Percentiles rank a stretch among this genome's conserved stretches.
These are phyloP conservation scores for Panicum miliaceum DNA, from an alignment of 176 grass and related monocot species.

Conservation along the genomic window DNA sequence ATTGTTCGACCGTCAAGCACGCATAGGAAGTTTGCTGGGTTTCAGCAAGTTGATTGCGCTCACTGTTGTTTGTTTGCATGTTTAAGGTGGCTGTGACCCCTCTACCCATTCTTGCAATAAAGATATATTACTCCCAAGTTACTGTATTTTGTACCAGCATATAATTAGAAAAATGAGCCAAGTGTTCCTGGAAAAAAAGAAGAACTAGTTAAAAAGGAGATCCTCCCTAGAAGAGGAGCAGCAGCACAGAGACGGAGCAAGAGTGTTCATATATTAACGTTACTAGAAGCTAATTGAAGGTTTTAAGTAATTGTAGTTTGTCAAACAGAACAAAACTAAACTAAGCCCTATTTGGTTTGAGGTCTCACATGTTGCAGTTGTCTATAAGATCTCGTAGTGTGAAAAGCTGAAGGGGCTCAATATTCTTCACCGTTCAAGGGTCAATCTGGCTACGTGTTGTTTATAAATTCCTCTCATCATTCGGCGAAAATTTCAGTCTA, in stretches of 20 bases:
- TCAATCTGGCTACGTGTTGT: neutral
- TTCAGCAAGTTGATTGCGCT: neutral
- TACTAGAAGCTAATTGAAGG: neutral
- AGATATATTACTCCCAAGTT: neutral
- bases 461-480: neutral
- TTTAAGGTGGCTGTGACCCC: neutral
- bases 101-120: neutral
- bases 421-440: constrained; percentile 12
- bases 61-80: neutral
- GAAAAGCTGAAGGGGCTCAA: neutral
- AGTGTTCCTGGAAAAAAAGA: neutral
- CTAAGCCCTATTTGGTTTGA: neutral
- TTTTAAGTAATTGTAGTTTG: neutral
- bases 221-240: neutral
- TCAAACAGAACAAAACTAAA: neutral
- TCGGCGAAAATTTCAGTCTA: neutral
- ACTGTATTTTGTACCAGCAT: neutral
- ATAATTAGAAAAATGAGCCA: neutral
- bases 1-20: neutral
- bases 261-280: neutral
- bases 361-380: neutral
- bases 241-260: neutral
- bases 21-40: neutral
- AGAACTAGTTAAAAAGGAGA: neutral
- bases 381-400: neutral